Base-by-base conservation (phyloP, 305 asterid species). In the Fraxinus floribunda region DNA sequence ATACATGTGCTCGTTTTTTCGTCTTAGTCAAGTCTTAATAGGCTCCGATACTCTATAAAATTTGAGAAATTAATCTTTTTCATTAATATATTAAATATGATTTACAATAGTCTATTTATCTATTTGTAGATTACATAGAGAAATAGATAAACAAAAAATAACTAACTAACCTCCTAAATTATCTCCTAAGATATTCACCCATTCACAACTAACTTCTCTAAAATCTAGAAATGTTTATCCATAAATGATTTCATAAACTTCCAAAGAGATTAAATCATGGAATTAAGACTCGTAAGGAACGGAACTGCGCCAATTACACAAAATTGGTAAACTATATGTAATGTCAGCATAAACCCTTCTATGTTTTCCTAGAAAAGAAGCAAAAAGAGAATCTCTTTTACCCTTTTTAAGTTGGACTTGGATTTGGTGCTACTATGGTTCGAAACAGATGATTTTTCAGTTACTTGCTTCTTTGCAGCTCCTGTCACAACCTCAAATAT, bases 401-500 rank as follows among this genome's bases (percentile, higher is more conserved):
- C 93, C 91, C 9, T 5, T 87, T 86, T 92, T 75, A 94, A 77
- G 88, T 86, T 92, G 41, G 97, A 86, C 90, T 91, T 90, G 71
- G 98, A 85, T 90, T 91, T 90, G 84, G 81, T 89, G 88, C 93
- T 92, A 81, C 95, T 91, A 82, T 91, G 92, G 86, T 91, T 93
- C 75, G 97, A 86, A 78, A 90, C 81, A 26, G 91, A 84, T 26
- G 95, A 88, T 86, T 88, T 91, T 49, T 91, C 97, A 84, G 92
- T 92, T 36, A 84, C 86, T 93, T 91, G 97, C 89, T 90, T 92
- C 89, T 89, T 93, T 80, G 92, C 88, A 77, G 87, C 82, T 77
- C 93, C 95, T 0, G 94, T 89, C 86, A 94, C 94, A 22, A 89
- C 95, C 88, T 94, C 98, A 73, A 88, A 92, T 79, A 94, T 86